Conservation (phyloP, 1,139 yeast genomes). For the Sugiyamaella sp. region DNA sequence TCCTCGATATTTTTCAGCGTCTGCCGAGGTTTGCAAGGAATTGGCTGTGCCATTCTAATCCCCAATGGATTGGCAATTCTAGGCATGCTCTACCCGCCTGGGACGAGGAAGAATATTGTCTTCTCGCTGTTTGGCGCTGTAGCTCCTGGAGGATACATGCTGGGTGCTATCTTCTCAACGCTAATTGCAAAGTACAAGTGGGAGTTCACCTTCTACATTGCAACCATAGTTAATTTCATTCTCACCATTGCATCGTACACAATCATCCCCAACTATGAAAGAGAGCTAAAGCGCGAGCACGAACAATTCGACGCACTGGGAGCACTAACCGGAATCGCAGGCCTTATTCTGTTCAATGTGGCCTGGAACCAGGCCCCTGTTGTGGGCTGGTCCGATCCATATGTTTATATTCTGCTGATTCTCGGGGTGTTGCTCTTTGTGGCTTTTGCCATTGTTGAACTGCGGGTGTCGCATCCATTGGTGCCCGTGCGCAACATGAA, state of each 20-base stretch:
- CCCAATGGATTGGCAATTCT: constrained; percentile 62
- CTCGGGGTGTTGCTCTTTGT: constrained; percentile 49
- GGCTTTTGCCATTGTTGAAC: constrained; percentile 47
- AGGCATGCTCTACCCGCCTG: constrained; percentile 55
- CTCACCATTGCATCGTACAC: constrained; percentile 44
- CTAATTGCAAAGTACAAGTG: constrained; percentile 52
- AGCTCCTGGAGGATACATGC: constrained; percentile 60
- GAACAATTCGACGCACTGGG: constrained; percentile 52
- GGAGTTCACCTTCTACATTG: constrained; percentile 61
- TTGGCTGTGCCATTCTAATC: constrained; percentile 59
- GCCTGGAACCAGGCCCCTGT: constrained; percentile 67
- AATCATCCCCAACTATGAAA: constrained; percentile 54
- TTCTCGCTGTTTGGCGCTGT: constrained; percentile 59
- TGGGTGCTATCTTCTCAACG: constrained; percentile 55
- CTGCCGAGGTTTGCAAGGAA: constrained; percentile 61
- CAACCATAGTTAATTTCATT: constrained; percentile 46
- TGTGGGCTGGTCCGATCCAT: constrained; percentile 57
- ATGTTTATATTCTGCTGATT: constrained; percentile 54
- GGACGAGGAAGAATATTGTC: constrained; percentile 47
- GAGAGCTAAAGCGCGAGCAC: constrained; percentile 35
- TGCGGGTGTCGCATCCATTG: constrained; percentile 47
- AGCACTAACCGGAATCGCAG: constrained; percentile 51
- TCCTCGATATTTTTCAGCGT: constrained; percentile 51
- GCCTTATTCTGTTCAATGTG: constrained; percentile 55
- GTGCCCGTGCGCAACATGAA: constrained; percentile 50